Conservation (phyloP, 345 rosid genomes). For the Eucalyptus erythrocorys region DNA sequence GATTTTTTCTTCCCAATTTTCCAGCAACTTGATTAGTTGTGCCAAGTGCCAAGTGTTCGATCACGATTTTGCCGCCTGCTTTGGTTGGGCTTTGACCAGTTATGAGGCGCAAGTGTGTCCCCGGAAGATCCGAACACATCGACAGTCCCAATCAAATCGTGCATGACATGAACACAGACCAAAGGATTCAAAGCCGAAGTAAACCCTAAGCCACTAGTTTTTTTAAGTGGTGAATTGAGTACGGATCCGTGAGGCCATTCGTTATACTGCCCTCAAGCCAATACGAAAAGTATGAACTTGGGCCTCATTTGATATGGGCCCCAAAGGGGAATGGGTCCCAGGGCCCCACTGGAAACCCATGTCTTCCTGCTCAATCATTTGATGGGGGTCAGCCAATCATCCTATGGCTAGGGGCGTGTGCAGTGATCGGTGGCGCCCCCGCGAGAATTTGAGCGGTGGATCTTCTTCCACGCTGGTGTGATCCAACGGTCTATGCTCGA, state of each 20-base stretch:
- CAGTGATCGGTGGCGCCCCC: neutral
- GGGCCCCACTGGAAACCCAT: neutral
- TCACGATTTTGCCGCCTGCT: neutral
- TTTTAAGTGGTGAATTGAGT: neutral
- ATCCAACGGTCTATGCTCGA: neutral
- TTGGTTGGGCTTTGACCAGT: neutral
- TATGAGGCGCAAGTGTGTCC: neutral
- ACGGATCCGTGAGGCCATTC: neutral
- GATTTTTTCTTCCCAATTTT: neutral
- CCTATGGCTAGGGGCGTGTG: neutral
- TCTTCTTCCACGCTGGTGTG: neutral
- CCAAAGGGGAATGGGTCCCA: neutral
- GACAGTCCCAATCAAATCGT: neutral
- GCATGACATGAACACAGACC: neutral
- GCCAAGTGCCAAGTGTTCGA: neutral
- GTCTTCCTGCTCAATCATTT: neutral
- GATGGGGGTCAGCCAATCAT: neutral
- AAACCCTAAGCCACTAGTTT: neutral
- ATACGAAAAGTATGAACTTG: neutral
- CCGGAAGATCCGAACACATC: neutral
- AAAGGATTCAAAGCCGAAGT: neutral
- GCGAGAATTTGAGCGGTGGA: neutral
- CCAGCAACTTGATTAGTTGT: neutral
- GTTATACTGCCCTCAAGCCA: neutral
- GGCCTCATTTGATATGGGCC: neutral